Evolutionary conservation across 495 filamentous ascomycete genomes (phyloP).

Genomic region (Letharia columbiana): DNA sequence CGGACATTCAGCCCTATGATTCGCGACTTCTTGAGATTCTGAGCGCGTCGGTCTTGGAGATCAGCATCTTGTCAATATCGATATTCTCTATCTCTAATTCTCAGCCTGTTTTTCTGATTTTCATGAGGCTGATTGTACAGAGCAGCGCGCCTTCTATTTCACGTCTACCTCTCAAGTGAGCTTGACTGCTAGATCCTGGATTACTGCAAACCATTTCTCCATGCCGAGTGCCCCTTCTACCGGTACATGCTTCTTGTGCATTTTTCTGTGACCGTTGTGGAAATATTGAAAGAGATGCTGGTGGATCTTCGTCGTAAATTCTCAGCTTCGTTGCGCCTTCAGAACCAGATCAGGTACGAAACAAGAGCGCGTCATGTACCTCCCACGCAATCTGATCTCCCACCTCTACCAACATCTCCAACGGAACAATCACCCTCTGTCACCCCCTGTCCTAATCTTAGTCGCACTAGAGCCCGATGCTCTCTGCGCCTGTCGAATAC

Average conservation of each 20-base stretch:
- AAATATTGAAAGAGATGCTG: not conserved
- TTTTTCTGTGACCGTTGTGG: not conserved
- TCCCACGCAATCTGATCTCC: constrained; percentile 78
- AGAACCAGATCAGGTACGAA: not conserved
- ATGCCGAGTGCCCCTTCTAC: not conserved
- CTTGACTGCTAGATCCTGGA: not conserved
- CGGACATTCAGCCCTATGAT: constrained; percentile 7
- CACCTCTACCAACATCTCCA: constrained; percentile 85
- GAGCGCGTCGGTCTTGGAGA: constrained; percentile 6
- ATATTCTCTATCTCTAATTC: not conserved
- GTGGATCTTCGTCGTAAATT: not conserved
- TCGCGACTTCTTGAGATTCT: constrained; percentile 8
- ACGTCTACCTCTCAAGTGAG: not conserved
- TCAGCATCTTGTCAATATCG: constrained; percentile 7
- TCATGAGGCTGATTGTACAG: not conserved
- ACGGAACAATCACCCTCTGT: constrained; percentile 68
- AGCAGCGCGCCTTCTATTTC: no score
- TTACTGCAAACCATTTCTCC: not conserved
- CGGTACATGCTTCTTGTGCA: not conserved
- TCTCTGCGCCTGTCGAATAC: constrained; percentile 88
- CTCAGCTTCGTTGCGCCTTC: not conserved
- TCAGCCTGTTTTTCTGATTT: not conserved
- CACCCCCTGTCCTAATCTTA: constrained; percentile 84
- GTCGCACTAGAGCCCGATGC: constrained; percentile 92
- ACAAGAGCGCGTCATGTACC: constrained; percentile 61